Evolutionary conservation across 129 eudicot genomes (phyloP).

Genomic region (Pittosporum tobira): DNA sequence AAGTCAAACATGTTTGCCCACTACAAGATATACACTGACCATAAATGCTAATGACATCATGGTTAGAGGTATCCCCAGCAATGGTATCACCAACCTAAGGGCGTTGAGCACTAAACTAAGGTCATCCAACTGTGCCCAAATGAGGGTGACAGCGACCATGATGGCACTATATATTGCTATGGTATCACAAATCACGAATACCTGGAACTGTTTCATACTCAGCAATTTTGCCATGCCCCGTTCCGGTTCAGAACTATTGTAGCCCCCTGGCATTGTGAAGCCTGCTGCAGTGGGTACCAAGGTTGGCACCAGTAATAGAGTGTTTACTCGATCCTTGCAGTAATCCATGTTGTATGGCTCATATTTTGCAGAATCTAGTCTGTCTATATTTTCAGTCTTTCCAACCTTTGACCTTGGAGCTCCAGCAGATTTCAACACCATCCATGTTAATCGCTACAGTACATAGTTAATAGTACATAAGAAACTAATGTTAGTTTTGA

Average conservation of each 20-base stretch:
- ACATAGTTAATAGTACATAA: no score
- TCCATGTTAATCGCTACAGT: constrained; percentile 40
- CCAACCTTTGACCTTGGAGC: constrained; percentile 26
- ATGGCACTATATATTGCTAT: constrained; percentile 29
- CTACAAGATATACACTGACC: constrained; percentile 15
- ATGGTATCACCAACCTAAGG: constrained; percentile 20
- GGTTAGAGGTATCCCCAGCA: constrained; percentile 21
- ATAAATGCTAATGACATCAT: constrained; percentile 28
- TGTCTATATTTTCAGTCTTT: neutral
- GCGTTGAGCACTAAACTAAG: constrained; percentile 10
- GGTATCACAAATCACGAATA: constrained; percentile 30
- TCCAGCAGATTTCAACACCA: constrained; percentile 30
- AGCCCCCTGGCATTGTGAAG: constrained; percentile 41
- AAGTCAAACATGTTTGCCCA: constrained; percentile 21
- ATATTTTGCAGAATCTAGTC: no score
- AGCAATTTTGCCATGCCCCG: constrained; percentile 32
- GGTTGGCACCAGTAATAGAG: constrained; percentile 32
- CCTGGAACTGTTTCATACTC: constrained; percentile 14
- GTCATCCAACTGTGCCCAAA: constrained; percentile 41
- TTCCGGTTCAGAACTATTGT: constrained; percentile 17
- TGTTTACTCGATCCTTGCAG: constrained; percentile 30
- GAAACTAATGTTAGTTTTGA: no score
- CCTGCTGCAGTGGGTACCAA: constrained; percentile 34
- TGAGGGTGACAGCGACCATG: no score
- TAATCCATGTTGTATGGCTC: constrained; percentile 18